phyloP scores from a whole-genome alignment of 805 yeast species.

The Alloascoidea africana region DNA sequence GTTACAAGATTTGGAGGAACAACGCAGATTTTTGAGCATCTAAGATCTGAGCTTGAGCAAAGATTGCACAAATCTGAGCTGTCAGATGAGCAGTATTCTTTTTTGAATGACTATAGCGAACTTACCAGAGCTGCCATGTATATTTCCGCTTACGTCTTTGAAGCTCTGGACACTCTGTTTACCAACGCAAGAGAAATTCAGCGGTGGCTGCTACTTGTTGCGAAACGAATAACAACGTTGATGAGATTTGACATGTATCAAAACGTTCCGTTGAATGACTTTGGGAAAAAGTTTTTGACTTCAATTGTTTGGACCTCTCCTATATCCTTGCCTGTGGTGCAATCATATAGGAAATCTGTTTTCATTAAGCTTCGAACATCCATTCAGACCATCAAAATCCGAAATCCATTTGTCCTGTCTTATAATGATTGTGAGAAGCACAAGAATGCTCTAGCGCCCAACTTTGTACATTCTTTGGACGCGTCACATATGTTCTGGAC shows the following conservation, averaged over 20 bases:
- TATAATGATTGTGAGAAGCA: conserved; percentile 85
- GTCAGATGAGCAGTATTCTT: conserved; percentile 37
- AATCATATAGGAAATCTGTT: conserved; percentile 71
- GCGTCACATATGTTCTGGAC: conserved; percentile 94
- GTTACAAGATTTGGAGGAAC: conserved; percentile 91
- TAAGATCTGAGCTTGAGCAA: too few relatives aligned
- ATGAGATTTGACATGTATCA: conserved; percentile 47
- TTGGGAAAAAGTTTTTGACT: conserved; percentile 51
- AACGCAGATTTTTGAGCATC: conserved; percentile 70
- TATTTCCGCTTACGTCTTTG: conserved; percentile 65
- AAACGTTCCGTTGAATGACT: conserved; percentile 11
- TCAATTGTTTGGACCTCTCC: conserved; percentile 98
- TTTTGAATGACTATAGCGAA: conserved; percentile 28
- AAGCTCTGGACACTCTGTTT: conserved; percentile 75
- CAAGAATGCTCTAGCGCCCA: conserved; percentile 89
- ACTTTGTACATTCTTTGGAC: conserved; percentile 86
- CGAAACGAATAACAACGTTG: conserved; percentile 64
- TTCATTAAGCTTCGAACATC: conserved; percentile 62
- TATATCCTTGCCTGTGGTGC: conserved; percentile 88
- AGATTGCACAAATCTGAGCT: too few relatives aligned
- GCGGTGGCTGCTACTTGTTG: conserved; percentile 89
- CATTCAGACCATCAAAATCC: conserved; percentile 72
- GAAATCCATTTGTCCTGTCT: conserved; percentile 71
- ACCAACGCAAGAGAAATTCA: conserved; percentile 90
- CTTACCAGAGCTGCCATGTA: conserved; percentile 47